Evolutionary conservation across 2,329 filamentous ascomycete genomes (phyloP).

Genomic region (Claviceps paspali): DNA sequence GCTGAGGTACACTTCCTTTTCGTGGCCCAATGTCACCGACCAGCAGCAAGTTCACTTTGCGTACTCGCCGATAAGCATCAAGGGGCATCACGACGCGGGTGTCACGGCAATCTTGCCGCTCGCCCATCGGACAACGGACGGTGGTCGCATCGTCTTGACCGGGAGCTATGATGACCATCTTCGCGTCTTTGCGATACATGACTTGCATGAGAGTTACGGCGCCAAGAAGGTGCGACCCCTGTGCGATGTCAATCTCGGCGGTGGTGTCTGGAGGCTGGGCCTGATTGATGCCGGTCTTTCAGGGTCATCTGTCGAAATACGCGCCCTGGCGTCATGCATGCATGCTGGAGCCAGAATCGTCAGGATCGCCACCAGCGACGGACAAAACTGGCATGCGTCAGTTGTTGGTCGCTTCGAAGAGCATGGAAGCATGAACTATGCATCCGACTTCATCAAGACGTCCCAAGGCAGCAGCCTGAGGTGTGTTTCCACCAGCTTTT

Average conservation of each 20-base stretch:
- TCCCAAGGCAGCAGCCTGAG: slow-evolving; percentile 16
- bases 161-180: slow-evolving; percentile 86
- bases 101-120: slow-evolving; percentile 77
- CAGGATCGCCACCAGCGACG: slow-evolving; percentile 23
- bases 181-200: slow-evolving; percentile 44
- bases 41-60: slow-evolving; percentile 3
- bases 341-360: slow-evolving; percentile 67
- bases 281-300: slow-evolving; percentile 26
- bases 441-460: slow-evolving; percentile 49
- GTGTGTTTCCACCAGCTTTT: slow-evolving; percentile 62
- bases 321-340: slow-evolving; percentile 83
- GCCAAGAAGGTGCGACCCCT: slow-evolving; percentile 34
- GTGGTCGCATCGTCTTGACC: slow-evolving; percentile 51
- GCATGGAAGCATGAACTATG: slow-evolving; percentile 93
- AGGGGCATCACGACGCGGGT: slow-evolving; percentile 55
- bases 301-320: slow-evolving; percentile 14
- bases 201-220: slow-evolving; percentile 24
- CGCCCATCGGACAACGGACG: slow-evolving; percentile 22
- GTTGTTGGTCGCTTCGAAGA: slow-evolving; percentile 63
- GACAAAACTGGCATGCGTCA: slow-evolving; percentile 41
- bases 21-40: slow-evolving; percentile 8
- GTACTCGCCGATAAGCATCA: slow-evolving; percentile 19
- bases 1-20: slow-evolving; percentile 32
- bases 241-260: slow-evolving; percentile 52
- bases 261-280: slow-evolving; percentile 78